These are phyloP conservation scores for Kandelia obovata DNA, from an alignment of 345 rosid genomes.

Conservation along the genomic window DNA sequence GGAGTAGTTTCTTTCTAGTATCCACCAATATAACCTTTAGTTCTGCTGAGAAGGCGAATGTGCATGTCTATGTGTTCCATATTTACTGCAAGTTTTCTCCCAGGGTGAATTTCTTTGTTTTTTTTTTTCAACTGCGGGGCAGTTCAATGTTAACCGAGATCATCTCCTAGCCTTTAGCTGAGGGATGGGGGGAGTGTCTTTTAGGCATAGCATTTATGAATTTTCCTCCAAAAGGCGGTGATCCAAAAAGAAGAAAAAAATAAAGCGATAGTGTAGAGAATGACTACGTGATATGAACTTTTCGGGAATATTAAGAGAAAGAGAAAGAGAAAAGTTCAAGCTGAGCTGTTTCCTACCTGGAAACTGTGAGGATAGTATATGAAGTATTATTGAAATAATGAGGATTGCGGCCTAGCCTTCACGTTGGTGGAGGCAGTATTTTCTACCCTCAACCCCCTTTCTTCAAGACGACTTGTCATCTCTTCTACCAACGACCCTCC, in stretches of 20 bases:
- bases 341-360: conserved; percentile 13
- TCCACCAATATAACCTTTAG: no score
- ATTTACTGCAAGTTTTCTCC: no score
- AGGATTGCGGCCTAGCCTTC: no score
- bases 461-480: conserved; percentile 19
- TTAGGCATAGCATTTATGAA: conserved; percentile 19
- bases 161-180: no score
- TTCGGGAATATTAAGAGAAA: conserved; percentile 1
- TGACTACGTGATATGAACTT: not conserved
- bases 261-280: not conserved
- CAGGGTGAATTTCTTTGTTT: no score
- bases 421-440: no score
- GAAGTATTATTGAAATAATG: conserved; percentile 12
- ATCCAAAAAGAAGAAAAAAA: conserved; percentile 4
- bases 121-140: no score
- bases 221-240: conserved; percentile 10
- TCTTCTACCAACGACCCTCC: not conserved
- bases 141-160: no score
- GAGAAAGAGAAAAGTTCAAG: not conserved
- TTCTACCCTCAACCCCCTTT: no score
- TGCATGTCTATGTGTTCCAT: no score
- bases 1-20: no score
- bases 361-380: conserved; percentile 4
- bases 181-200: conserved; percentile 1
- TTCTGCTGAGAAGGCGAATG: no score